phyloP scores from a whole-genome alignment of 2,329 filamentous ascomycete genomes.

The Chrysoporthe deuterocubensis region DNA sequence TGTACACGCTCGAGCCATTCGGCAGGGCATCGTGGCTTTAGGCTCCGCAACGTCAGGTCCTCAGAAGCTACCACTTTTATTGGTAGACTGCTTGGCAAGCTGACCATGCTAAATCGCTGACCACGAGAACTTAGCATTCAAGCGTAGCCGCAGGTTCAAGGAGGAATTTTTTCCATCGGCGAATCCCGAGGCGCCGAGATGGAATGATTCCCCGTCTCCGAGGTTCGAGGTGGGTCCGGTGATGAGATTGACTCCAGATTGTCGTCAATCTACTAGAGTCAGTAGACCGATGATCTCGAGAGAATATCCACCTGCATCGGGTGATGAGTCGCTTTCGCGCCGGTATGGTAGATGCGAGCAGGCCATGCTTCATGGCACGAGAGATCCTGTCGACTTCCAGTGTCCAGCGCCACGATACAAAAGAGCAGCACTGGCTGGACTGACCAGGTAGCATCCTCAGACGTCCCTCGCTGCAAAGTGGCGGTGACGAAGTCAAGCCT shows the following conservation, averaged over 20 bases:
- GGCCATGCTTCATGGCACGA: background rate
- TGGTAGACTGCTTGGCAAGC: background rate
- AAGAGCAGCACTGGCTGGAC: background rate
- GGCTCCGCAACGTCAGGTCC: background rate
- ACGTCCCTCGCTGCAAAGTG: constrained; percentile 17
- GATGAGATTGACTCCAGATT: constrained; percentile 2
- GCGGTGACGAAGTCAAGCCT: constrained; percentile 21
- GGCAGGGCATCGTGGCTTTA: background rate
- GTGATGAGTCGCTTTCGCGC: background rate
- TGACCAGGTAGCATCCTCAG: background rate
- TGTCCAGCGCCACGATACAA: background rate
- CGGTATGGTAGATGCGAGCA: background rate
- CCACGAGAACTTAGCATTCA: background rate
- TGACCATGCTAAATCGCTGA: background rate
- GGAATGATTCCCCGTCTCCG: background rate
- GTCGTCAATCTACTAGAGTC: constrained; percentile 4
- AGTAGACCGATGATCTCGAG: background rate
- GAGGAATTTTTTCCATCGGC: background rate
- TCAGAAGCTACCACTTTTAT: background rate
- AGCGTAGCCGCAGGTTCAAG: background rate
- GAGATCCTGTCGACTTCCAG: background rate
- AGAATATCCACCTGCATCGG: constrained; percentile 1
- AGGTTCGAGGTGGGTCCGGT: constrained; percentile 8
- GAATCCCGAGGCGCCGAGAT: background rate
- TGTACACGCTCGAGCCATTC: background rate